These are phyloP conservation scores for Penicillium sp. DNA, from an alignment of 2,329 filamentous ascomycete genomes.

Conservation along the genomic window DNA sequence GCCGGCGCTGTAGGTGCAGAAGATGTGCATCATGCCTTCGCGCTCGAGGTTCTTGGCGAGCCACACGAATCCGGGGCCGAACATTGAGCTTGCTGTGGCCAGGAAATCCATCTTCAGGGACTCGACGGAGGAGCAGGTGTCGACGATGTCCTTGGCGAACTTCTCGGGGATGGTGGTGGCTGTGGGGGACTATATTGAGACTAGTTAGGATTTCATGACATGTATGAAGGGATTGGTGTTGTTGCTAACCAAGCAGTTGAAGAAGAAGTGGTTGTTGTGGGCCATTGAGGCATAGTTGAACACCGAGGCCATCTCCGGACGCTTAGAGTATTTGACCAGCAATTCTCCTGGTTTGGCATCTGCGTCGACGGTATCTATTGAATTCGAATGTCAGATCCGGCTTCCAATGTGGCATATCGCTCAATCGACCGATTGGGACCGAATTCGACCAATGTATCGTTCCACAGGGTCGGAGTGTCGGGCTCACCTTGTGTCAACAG, in stretches of 20 bases:
- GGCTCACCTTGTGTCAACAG: conserved; percentile 64
- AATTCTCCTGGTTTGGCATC: conserved; percentile 64
- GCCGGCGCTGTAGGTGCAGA: conserved; percentile 88
- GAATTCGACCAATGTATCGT: not conserved
- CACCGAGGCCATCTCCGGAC: conserved; percentile 70
- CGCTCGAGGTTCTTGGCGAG: conserved; percentile 63
- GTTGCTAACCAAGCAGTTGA: conserved; percentile 45
- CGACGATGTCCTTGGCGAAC: conserved; percentile 61
- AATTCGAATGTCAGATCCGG: not conserved
- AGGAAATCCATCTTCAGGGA: conserved; percentile 78
- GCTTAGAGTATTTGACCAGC: conserved; percentile 71
- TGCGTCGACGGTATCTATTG: conserved; percentile 62
- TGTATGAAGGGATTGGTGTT: not conserved
- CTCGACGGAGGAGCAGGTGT: conserved; percentile 77
- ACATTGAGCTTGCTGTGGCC: conserved; percentile 81
- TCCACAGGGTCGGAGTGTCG: conserved; percentile 22
- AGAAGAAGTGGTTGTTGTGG: conserved; percentile 73
- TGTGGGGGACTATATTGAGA: conserved; percentile 37
- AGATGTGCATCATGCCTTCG: conserved; percentile 59
- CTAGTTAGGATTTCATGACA: conserved; percentile 8
- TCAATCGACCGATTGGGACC: not conserved
- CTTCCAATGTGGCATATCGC: not conserved
- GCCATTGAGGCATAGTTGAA: conserved; percentile 99
- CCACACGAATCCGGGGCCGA: conserved; percentile 97
- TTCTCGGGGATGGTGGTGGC: conserved; percentile 53